These are phyloP conservation scores for Diaporthe sp. DNA, from an alignment of 2,329 filamentous ascomycete genomes.

Conservation along the genomic window DNA sequence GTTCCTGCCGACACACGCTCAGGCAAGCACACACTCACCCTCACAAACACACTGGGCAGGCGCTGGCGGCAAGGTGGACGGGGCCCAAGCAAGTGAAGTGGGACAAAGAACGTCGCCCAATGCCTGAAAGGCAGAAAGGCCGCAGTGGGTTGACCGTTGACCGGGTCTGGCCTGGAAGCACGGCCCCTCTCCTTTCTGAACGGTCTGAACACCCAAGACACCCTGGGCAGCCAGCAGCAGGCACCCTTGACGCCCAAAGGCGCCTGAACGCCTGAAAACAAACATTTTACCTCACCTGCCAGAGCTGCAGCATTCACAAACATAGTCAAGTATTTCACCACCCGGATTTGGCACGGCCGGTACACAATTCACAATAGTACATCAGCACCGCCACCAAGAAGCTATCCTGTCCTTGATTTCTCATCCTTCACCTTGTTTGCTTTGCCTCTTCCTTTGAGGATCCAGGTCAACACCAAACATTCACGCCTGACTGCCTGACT, in stretches of 20 bases:
- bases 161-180: conserved; percentile 8
- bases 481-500: too few relatives aligned
- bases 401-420: not conserved
- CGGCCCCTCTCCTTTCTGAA: not conserved
- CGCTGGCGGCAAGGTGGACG: not conserved
- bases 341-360: not conserved
- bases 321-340: not conserved
- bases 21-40: not conserved
- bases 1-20: not conserved
- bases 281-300: not conserved
- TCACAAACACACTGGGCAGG: not conserved
- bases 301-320: not conserved
- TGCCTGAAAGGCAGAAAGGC: conserved; percentile 9
- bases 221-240: not conserved
- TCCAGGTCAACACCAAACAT: not conserved
- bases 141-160: conserved; percentile 9
- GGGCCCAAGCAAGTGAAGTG: conserved; percentile 17
- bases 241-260: not conserved
- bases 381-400: not conserved
- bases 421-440: not conserved
- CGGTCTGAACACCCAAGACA: not conserved
- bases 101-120: conserved; percentile 16
- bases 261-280: not conserved
- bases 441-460: not conserved
- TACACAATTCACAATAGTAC: not conserved